These are phyloP conservation scores for Ophiostoma ulmi DNA, from an alignment of 2,329 filamentous ascomycete species.

Conservation along the genomic window DNA sequence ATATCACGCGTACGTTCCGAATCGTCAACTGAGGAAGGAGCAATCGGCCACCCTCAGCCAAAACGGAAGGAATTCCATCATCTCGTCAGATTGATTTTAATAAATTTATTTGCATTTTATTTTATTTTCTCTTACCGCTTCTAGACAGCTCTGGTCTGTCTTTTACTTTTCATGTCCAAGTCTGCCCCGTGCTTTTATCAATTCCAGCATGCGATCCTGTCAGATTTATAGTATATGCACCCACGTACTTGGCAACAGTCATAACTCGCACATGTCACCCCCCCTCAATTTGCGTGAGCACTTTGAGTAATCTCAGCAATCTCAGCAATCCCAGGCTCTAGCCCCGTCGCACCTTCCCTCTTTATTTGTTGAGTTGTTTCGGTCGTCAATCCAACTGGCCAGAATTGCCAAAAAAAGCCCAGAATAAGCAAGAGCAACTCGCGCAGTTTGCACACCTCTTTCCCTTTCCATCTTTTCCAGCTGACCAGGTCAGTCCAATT, in stretches of 20 bases:
- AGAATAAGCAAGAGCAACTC: not conserved
- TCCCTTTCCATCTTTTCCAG: not conserved
- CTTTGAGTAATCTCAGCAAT: not conserved
- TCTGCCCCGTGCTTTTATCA: too few species aligned
- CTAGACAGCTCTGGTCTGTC: too few species aligned
- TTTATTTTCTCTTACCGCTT: too few species aligned
- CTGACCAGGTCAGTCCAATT: not conserved
- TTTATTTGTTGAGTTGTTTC: not conserved
- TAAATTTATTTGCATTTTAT: too few species aligned
- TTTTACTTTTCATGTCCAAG: not conserved
- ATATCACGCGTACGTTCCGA: not conserved
- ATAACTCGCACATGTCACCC: not conserved
- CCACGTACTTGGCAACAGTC: not conserved
- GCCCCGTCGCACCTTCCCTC: slow-evolving; percentile 5
- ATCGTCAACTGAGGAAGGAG: not conserved
- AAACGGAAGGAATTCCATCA: not conserved
- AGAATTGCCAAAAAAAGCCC: not conserved
- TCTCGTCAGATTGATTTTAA: not conserved
- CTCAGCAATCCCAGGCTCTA: not conserved
- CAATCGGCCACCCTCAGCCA: not conserved
- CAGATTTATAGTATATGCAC: not conserved
- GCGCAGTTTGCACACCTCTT: not conserved
- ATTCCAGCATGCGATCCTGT: not conserved
- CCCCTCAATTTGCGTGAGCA: not conserved
- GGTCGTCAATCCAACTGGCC: not conserved